Base-by-base conservation (phyloP, 139 green algal genomes). In the Chlorella ohadii region DNA sequence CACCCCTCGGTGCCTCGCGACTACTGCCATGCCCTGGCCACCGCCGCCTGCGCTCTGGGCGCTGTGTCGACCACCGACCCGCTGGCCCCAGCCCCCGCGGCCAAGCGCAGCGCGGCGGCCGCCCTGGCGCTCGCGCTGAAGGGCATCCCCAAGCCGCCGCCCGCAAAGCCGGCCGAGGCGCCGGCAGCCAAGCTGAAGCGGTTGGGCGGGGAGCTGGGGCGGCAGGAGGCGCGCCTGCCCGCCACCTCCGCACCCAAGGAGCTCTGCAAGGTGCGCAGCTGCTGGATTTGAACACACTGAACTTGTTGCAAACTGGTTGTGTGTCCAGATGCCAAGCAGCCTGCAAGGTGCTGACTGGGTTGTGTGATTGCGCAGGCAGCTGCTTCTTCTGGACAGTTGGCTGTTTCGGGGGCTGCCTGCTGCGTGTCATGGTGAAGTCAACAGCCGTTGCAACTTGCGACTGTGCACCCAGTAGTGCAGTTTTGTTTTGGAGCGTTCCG, bases 141-240 rank as follows among this genome's bases (percentile, higher is more conserved):
- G 51, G 82, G 82, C 71, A 34, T 78, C 17, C 70, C 70, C 68
- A 77, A 75, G 75, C 75, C 75, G 55, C 34, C 75, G 3, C 23
- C 57, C 3, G 25, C 12, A 11, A 81, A 81, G 34, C 20, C 75
- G 4, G 56, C 20, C 11, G 75, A 81, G 36, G 55, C 77, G 28
- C 77, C 77, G 1, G 77, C 61, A 15, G 39, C 77, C 31, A 61
- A 39, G 61, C 61, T 82, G 61, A 34, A 22, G 38, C 61, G 77
- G 59, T 36, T 82, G 27, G 77, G 25, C 0, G 77, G 38, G 6
- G 77, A 82, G 61, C 61, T 82, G 38, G 61, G 61, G 4, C 36
- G 61, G 33, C 55, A 72, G 51, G 77, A 82, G 39, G 77, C 59
- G 36, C 61, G 61, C 19, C 61, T 82, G 77, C 61, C 36, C 17